Evolutionary conservation across 1,284 basidiomycete species (phyloP).

Genomic region (Pholiota adiposa): DNA sequence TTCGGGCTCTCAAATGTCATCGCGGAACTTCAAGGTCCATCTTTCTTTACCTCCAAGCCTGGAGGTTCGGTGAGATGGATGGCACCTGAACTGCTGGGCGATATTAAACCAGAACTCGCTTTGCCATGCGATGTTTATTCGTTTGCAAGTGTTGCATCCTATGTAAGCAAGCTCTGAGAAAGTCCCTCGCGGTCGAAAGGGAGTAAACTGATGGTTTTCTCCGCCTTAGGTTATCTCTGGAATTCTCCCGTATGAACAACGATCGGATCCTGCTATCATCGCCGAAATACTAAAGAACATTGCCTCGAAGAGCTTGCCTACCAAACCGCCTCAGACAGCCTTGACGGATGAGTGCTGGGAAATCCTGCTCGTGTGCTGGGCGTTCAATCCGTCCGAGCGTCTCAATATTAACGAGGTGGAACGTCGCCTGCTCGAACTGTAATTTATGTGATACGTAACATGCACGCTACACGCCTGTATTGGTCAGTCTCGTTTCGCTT

Average conservation of each 20-base stretch:
- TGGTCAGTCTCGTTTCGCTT: too few species aligned
- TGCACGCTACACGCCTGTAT: too few species aligned
- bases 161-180: not conserved
- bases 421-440: not conserved
- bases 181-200: not conserved
- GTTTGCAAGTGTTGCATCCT: not conserved
- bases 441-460: not conserved
- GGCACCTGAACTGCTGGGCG: conserved; percentile 29
- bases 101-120: not conserved
- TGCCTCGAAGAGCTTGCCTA: not conserved
- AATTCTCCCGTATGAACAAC: not conserved
- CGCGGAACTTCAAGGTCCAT: conserved; percentile 33
- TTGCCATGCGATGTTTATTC: not conserved
- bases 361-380: not conserved
- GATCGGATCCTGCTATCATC: not conserved
- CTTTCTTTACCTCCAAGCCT: conserved; percentile 34
- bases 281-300: not conserved
- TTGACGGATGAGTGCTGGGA: not conserved
- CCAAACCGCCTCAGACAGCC: not conserved
- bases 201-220: not conserved
- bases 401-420: not conserved
- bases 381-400: not conserved
- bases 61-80: conserved; percentile 37
- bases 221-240: not conserved
- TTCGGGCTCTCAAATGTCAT: conserved; percentile 43